Evolutionary conservation across 1,139 yeast genomes (phyloP).

Genomic region (Pneumocystis canis): DNA sequence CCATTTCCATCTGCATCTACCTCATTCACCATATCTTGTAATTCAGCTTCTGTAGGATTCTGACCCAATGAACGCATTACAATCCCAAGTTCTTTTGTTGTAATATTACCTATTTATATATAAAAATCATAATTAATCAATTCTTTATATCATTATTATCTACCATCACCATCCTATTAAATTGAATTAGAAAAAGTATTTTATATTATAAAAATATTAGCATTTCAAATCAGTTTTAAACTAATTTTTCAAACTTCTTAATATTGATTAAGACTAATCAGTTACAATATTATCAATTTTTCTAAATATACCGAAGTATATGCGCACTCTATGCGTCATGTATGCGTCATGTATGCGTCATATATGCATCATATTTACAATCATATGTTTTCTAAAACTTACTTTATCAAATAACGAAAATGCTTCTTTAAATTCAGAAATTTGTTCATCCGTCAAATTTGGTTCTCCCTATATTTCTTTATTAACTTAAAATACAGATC

Average conservation of each 20-base stretch:
- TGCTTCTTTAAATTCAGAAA: conserved; percentile 94
- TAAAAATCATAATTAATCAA: no score
- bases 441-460: conserved; percentile 77
- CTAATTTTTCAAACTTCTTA: no score
- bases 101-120: conserved; percentile 42
- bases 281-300: no score
- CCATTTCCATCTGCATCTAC: conserved; percentile 93
- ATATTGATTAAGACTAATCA: no score
- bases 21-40: conserved; percentile 91
- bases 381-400: no score
- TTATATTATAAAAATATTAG: no score
- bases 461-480: conserved; percentile 46
- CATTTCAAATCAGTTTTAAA: no score
- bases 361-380: neutral
- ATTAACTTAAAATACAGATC: no score
- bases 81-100: conserved; percentile 89
- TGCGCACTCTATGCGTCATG: neutral
- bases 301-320: neutral
- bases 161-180: conserved; percentile 82
- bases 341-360: neutral
- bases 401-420: conserved; percentile 83
- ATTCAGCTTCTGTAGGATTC: conserved; percentile 90
- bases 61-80: conserved; percentile 97
- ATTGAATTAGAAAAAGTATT: no score
- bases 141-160: no score